Evolutionary conservation across 1,284 basidiomycete species (phyloP).

Genomic region (Heterobasidion parviporum): DNA sequence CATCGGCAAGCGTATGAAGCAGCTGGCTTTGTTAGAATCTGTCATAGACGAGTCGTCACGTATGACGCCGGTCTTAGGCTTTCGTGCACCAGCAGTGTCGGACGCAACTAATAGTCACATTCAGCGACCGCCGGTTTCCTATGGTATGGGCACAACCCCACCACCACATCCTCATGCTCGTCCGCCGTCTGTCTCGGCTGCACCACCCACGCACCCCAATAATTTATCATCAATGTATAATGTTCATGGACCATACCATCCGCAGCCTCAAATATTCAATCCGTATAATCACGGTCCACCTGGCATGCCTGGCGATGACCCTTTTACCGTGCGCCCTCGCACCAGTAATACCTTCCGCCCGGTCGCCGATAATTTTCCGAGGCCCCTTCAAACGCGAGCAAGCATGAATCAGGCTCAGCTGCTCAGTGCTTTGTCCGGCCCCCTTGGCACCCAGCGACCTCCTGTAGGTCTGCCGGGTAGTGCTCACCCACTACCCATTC

Average conservation of each 20-base stretch:
- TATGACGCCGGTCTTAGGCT: constrained; percentile 40
- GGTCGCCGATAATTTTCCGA: constrained; percentile 21
- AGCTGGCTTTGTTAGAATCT: constrained; percentile 66
- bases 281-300: constrained; percentile 5
- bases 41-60: constrained; percentile 65
- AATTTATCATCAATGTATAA: constrained; percentile 13
- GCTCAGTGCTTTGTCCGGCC: constrained; percentile 26
- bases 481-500: constrained; percentile 7
- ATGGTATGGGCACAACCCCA: constrained; percentile 5
- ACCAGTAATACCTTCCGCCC: constrained; percentile 51
- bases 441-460: constrained; percentile 7
- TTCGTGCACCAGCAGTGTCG: constrained; percentile 14
- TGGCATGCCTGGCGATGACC: constrained; percentile 24
- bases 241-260: constrained; percentile 11
- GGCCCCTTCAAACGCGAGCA: constrained; percentile 21
- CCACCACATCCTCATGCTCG: constrained; percentile 8
- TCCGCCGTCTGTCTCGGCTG: constrained; percentile 14
- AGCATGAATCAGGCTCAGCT: constrained; percentile 50
- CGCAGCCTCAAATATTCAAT: constrained; percentile 10
- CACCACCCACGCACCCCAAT: constrained; percentile 12
- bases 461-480: constrained; percentile 1
- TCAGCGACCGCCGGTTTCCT: constrained; percentile 2
- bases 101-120: constrained; percentile 16
- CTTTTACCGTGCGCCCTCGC: constrained; percentile 48
- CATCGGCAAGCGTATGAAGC: constrained; percentile 50